Evolutionary conservation across 371 early-diverging fungal genomes (phyloP), one percentile per base, ranked within the genome.

Genomic region (Coemansia linderi): DNA sequence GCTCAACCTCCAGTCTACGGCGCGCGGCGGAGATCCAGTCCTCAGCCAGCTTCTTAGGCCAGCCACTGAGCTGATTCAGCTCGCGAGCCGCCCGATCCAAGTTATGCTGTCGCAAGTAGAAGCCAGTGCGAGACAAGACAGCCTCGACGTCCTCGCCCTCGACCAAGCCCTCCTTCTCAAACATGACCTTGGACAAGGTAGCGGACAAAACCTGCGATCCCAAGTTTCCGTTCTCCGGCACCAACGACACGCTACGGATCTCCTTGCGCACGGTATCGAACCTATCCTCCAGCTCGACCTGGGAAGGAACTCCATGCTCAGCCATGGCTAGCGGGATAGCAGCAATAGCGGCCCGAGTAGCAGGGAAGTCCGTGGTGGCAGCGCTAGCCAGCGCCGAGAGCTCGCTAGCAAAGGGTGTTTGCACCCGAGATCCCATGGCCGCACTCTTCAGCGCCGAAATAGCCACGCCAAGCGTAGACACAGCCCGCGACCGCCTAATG

Each of bases 11-110:
- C 71, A 98, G 86, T 79, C 92, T 89, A 70, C 85, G 82, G 60
- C 95, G 87, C 6, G 96, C 95, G 57, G 87, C 86, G 50, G 82
- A 81, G 19, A 98, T 82, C 98, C 98, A 98, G 82, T 95, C 98
- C 74, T 84, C 72, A 31, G 96, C 92, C 61, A 98, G 81, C 68
- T 84, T 85, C 83, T 92, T 92, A 8, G 95, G 90, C 98, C 98
- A 98, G 9, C 98, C 97, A 63, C 83, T 87, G 65, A 98, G 85
- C 80, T 94, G 95, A 80, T 97, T 97, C 68, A 96, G 68, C 79
- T 98, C 97, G 65, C 97, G 85, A 22, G 95, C 83, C n/a, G 96
- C 96, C 56, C 83, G 83, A 60, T 97, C 97, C 63, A 98, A 74
- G 79, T 96, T 93, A 44, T 87, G 88, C 60, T 88, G 86, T 40